Base-by-base conservation (phyloP, 2,329 filamentous ascomycete genomes). In the Hymenotorrendiella dingleyae region DNA sequence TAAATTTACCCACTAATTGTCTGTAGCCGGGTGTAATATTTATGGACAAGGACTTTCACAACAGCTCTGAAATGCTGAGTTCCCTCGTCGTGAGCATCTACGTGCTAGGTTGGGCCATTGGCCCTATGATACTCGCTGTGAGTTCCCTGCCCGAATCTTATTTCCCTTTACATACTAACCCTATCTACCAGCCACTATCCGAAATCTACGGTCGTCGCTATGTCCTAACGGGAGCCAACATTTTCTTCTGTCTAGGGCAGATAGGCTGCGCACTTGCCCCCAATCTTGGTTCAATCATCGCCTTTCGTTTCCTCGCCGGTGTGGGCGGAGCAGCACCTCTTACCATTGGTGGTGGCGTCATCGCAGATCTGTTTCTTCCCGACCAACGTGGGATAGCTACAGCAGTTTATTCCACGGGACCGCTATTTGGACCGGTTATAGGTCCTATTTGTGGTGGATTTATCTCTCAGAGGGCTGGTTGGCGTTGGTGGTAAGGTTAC, bases 151-250 rank as follows among this genome's bases (percentile, higher is more conserved):
- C 30, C 27, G 11, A 3, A 14, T 29, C n/a, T 17, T 24, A 21
- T 6, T 11, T 20, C 11, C 7, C 14, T 0, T 6, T 14, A 11
- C 17, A 14, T 6, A 22, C 22, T 23, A 34, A 34, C 19, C 20
- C 4, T n/a, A 22, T 23, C 19, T n/a, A 12, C 16, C 14, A 45
- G 2, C 77, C 77, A 0, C 54, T 81, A 33, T 77, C 71, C 1
- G 82, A 86, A 58, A 73, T 84, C 43, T 84, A 82, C 54, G 81
- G 82, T 1, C 70, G 82, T 3, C 62, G 76, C 3, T 62, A 69
- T 1, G 60, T 85, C 24, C 70, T 84, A 47, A 69, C 73, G 17
- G 60, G 55, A 2, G 74, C 77, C 44, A 85, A 80, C 49, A 55
- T 71, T 5, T 67, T 78, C 45, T 86, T 84, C 58, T 71, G 78